Percentiles rank a stretch among this genome's conserved stretches.
Evolutionary conservation across 371 early-diverging fungal genomes (phyloP).

Genomic region (Thermomucor indicae-seudaticae): DNA sequence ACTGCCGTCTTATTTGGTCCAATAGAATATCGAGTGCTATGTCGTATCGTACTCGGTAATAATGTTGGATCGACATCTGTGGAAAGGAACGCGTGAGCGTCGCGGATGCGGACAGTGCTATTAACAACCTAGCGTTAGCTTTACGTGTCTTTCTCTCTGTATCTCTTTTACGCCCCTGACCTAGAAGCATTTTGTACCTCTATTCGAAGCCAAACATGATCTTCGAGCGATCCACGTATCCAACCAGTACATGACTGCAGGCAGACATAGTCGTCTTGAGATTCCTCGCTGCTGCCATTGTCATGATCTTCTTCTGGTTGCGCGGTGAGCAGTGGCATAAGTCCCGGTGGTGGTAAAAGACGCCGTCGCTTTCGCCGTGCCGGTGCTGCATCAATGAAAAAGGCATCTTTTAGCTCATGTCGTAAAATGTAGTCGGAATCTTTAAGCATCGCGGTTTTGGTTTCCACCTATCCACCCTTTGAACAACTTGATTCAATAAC

Average conservation of each 20-base stretch:
- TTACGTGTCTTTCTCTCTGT: background rate
- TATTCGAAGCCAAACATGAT: background rate
- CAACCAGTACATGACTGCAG: background rate
- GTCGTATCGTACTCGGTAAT: background rate
- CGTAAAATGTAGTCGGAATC: conserved; percentile 2
- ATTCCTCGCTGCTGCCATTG: background rate
- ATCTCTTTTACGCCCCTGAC: too few relatives aligned
- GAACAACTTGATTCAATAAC: too few relatives aligned
- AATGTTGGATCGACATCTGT: background rate
- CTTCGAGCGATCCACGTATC: background rate
- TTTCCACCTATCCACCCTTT: too few relatives aligned
- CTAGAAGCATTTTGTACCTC: background rate
- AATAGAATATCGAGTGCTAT: background rate
- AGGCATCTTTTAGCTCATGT: conserved; percentile 9
- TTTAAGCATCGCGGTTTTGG: conserved; percentile 1
- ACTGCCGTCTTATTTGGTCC: background rate
- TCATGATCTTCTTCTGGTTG: background rate
- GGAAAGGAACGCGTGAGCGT: background rate
- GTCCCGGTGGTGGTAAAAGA: conserved; percentile 8
- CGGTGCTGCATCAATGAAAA: conserved; percentile 2
- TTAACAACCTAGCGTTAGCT: background rate
- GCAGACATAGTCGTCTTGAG: background rate
- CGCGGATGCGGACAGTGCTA: background rate
- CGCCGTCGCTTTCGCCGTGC: background rate
- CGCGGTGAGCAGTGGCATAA: conserved; percentile 1